Conservation (phyloP, 116 monocot genomes). For the Iris pallida region DNA sequence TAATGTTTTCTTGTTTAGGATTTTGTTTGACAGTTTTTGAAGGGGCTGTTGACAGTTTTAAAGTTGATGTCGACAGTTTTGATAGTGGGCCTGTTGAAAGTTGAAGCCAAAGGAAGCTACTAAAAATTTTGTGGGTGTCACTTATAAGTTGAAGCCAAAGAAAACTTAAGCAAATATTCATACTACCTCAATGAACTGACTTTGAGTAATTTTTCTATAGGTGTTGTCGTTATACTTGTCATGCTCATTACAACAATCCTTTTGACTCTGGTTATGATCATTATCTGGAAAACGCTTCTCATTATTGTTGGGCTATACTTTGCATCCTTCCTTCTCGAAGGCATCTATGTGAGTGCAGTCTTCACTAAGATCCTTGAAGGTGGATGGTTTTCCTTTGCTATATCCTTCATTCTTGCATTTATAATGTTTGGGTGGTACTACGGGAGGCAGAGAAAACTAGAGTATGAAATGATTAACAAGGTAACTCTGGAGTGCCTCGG, state of each 20-base stretch:
- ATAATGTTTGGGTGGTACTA: constrained; percentile 83
- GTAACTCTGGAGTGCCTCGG: constrained; percentile 32
- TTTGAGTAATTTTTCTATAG: constrained; percentile 34
- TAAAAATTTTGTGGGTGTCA: no score
- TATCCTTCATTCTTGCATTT: constrained; percentile 61
- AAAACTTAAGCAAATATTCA: constrained; percentile 4
- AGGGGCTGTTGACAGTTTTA: no score
- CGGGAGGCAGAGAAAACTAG: constrained; percentile 51
- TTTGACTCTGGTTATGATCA: constrained; percentile 68
- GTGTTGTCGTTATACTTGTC: constrained; percentile 79
- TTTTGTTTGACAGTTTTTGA: no score
- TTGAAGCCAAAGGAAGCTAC: no score
- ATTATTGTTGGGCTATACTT: constrained; percentile 41
- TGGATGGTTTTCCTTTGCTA: constrained; percentile 77
- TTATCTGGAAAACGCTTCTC: constrained; percentile 55
- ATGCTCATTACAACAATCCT: constrained; percentile 81
- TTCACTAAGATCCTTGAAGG: constrained; percentile 66
- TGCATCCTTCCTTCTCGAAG: constrained; percentile 46
- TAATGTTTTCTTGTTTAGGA: no score
- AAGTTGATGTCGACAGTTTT: no score
- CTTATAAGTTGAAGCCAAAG: no score
- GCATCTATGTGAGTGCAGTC: constrained; percentile 59
- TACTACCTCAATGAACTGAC: constrained; percentile 61
- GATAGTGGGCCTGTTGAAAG: no score
- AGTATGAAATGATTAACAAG: constrained; percentile 49